phyloP scores from a whole-genome alignment of 345 rosid species.

The Anastatica hierochuntica region DNA sequence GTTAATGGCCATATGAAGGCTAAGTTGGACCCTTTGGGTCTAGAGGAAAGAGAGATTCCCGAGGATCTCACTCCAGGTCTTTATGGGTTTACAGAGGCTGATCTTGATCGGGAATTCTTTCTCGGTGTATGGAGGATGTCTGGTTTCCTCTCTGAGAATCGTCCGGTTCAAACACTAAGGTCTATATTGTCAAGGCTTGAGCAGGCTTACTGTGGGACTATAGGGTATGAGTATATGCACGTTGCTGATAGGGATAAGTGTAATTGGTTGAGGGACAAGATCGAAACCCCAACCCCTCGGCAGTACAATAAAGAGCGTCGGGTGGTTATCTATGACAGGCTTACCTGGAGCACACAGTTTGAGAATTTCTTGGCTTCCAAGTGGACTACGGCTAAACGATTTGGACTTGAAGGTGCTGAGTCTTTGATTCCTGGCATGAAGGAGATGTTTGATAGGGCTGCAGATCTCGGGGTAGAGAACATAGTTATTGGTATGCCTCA shows the following conservation, averaged over 20 bases:
- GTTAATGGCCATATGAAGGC: conserved; percentile 89
- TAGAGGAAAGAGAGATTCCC: conserved; percentile 62
- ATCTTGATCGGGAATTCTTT: conserved; percentile 72
- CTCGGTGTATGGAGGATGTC: conserved; percentile 76
- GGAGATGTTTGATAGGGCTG: conserved; percentile 75
- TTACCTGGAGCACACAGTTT: conserved; percentile 74
- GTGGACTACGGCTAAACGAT: conserved; percentile 82
- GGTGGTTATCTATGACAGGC: conserved; percentile 68
- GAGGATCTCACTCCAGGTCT: conserved; percentile 59
- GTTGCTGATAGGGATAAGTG: conserved; percentile 72
- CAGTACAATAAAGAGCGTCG: conserved; percentile 62
- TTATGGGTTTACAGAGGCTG: conserved; percentile 60
- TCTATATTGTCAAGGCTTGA: conserved; percentile 64
- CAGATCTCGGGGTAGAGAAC: conserved; percentile 77
- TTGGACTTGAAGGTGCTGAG: conserved; percentile 91
- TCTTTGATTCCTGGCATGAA: conserved; percentile 86
- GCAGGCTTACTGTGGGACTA: conserved; percentile 80
- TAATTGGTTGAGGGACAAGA: conserved; percentile 80
- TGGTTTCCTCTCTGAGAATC: conserved; percentile 75
- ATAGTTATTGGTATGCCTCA: conserved; percentile 79
- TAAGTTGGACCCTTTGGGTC: conserved; percentile 58
- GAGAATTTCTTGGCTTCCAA: conserved; percentile 82
- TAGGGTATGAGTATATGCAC: conserved; percentile 80
- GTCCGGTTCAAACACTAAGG: conserved; percentile 73
- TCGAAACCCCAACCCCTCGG: conserved; percentile 70